Base-by-base conservation (phyloP, 352 stramenopile species). In the Phytopythium kandeliae region DNA sequence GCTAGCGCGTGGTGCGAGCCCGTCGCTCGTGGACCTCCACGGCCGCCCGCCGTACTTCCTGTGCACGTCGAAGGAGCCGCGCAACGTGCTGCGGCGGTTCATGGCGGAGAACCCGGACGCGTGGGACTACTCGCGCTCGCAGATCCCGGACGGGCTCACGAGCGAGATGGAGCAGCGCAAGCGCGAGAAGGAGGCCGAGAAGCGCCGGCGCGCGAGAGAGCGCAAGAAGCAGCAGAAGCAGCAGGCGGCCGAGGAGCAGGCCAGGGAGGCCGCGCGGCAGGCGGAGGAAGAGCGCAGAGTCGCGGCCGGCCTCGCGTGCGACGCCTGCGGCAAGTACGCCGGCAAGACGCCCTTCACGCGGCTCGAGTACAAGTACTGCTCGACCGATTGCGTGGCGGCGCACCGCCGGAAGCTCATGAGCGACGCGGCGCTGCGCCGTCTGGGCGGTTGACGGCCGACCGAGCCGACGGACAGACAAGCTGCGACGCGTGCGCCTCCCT, bases 321-420 rank as follows among this genome's bases (percentile, higher is more conserved):
- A 80, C 71, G 83, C 74, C 41, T 96, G 69, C 65, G 87, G 72
- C 57, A 89, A 86, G 67, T 88, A 75, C 51, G 78, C 81, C 5
- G 84, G 86, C 48, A 91, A 87, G 43, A 74, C 91, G 51, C 94
- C 95, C 51, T 96, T 97, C 53, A 74, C 78, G 48, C 86, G 92
- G 25, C 66, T 98, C 19, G 86, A 97, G 35, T 98, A 86, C 65
- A 89, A 87, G 38, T 98, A 98, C 62, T 98, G 94, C 62, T 97
- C 82, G 40, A 96, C 84, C 2, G 84, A 97, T 19, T 98, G 94
- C 62, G 92, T 98, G 30, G 89, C 89, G 48, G 79, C 74, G 42
- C 94, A 98, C 67, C 89, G 96, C 48, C 79, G 94, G 17, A 84
- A 98, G 59, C 68, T 98, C 21, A 97, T 96, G 81, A 96, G 89